Evolutionary conservation across 1,139 yeast species (phyloP).

Genomic region (Meyerozyma carpophila): DNA sequence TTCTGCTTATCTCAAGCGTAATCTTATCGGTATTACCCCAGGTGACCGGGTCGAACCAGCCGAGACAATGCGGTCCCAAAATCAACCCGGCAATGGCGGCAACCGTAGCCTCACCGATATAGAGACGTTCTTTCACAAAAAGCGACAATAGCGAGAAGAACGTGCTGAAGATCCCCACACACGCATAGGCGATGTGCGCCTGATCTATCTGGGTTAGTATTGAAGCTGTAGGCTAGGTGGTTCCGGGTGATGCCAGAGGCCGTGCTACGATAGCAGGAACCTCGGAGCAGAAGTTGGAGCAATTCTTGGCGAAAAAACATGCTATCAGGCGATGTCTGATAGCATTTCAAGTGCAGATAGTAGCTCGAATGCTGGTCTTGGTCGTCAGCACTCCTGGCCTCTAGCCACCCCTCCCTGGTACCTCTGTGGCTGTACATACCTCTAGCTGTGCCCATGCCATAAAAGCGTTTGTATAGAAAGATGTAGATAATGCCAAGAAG

Average conservation of each 20-base stretch:
- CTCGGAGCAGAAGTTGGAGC: neutral
- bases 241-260: too few relatives aligned
- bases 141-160: slow-evolving; percentile 85
- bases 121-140: slow-evolving; percentile 81
- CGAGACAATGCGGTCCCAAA: slow-evolving; percentile 86
- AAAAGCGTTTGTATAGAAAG: neutral
- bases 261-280: neutral
- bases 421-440: slow-evolving; percentile 18
- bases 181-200: slow-evolving; percentile 88
- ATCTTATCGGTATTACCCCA: slow-evolving; percentile 92
- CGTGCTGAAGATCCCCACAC: slow-evolving; percentile 85
- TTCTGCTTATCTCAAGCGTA: slow-evolving; percentile 83
- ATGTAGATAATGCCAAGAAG: slow-evolving; percentile 1
- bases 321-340: too few relatives aligned
- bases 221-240: neutral
- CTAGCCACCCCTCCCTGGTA: neutral
- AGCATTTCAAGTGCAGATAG: too few relatives aligned
- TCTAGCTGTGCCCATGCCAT: slow-evolving; percentile 41
- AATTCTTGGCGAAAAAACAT: too few relatives aligned
- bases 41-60: slow-evolving; percentile 80
- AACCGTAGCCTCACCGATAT: slow-evolving; percentile 94
- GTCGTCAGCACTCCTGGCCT: neutral
- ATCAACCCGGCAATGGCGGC: slow-evolving; percentile 89
- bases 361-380: neutral
- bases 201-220: slow-evolving; percentile 29